Evolutionary conservation across 2,329 filamentous ascomycete genomes (phyloP), one percentile per base, ranked within the genome.

Genomic region (Fusarium nisikadoi): DNA sequence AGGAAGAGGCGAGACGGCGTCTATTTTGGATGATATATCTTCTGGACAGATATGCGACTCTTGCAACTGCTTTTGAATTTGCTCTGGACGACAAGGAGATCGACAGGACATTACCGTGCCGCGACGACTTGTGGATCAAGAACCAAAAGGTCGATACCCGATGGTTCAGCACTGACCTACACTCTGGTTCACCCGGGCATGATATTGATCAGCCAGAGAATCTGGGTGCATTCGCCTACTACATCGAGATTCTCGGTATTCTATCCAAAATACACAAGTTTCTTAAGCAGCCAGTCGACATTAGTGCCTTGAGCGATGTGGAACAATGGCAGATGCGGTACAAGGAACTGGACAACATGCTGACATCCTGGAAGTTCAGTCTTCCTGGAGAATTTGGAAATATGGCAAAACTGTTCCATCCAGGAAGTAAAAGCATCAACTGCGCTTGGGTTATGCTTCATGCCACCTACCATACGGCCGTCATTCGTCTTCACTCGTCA

Each of bases 1-100:
- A 97, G 79, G 95, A 97, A 68, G 95, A 98, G 80, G 93, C 93
- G 45, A 87, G 94, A 33, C 88, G 95, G 33, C 87, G 95, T 31
- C 84, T 97, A 2, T 97, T 98, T 80, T 98, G 95, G 95, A 95
- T 97, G 91, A 91, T 97, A 16, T 98, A 97, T 78, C 83, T 97
- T 17, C 86, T 98, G 10, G 95, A 98, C 79, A 88, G 95, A 54
- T 97, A 97, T 78, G 94, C 94, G 2, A 97, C 94, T 1, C 91
- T 97, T 62, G 92, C 94, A 1, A 97, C 95, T 0, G 94, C 95
- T 1, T 97, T 97, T 75, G 94, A 97, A 75, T 97, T 97, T 79
- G 93, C 94, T 2, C 83, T 98, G 23, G 92, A 95, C 73, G 94
- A 97, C 77, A 93, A 92, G 78, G 94, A 97, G 77, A 95, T 97